Evolutionary conservation across 257 asterid genomes (phyloP).

Genomic region (Ballota nigra): DNA sequence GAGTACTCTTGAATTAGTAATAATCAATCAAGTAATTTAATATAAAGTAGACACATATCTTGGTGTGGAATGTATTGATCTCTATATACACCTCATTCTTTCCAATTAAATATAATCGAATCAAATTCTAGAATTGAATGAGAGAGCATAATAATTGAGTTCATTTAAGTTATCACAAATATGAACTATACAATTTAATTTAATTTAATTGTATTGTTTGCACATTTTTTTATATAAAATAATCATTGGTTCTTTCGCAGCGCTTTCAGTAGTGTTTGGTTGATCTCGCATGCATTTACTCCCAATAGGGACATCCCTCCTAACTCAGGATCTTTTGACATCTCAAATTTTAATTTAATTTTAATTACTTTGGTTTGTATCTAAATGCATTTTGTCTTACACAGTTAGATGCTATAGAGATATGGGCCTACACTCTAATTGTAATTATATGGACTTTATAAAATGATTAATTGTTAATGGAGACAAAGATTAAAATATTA

Average conservation of each 20-base stretch:
- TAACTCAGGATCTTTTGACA: constrained; percentile 14
- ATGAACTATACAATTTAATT: neutral
- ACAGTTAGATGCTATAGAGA: neutral
- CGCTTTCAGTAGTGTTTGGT: neutral
- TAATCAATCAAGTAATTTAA: too few species aligned
- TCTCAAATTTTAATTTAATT: neutral
- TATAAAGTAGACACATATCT: too few species aligned
- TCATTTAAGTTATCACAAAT: neutral
- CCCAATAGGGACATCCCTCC: constrained; percentile 27
- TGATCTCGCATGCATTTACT: neutral
- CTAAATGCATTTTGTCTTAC: neutral
- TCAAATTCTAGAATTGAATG: neutral
- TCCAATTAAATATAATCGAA: neutral
- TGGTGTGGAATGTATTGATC: neutral
- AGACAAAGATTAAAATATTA: neutral
- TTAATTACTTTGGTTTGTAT: neutral
- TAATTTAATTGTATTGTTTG: neutral
- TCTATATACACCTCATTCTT: neutral
- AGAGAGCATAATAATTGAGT: neutral
- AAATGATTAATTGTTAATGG: neutral
- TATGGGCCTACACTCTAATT: neutral
- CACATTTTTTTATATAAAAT: neutral
- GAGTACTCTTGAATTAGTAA: too few species aligned
- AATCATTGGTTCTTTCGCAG: neutral
- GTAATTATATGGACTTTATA: neutral